Evolutionary conservation across 2,329 filamentous ascomycete genomes (phyloP).

Genomic region (Sphaerulina vaccinii): DNA sequence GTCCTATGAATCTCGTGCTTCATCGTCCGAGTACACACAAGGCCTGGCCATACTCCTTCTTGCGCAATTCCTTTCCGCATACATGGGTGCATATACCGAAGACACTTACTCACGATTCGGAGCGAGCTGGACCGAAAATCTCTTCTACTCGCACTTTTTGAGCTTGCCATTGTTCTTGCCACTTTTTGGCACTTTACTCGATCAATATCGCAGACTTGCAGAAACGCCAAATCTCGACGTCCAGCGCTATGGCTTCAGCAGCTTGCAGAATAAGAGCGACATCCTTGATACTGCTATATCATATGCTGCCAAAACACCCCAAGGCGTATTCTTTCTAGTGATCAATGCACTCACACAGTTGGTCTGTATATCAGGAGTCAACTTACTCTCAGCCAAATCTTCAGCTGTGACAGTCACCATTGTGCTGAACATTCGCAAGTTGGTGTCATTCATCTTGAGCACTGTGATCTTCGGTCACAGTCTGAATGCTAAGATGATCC

Average conservation of each 20-base stretch:
- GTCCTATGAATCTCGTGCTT: conserved; percentile 41
- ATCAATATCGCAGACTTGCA: conserved; percentile 64
- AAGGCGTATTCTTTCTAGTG: conserved; percentile 67
- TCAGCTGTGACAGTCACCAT: conserved; percentile 95
- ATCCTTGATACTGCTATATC: conserved; percentile 11
- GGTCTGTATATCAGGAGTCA: conserved; percentile 92
- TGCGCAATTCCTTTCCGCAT: conserved; percentile 84
- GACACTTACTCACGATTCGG: conserved; percentile 83
- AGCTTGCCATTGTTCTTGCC: conserved; percentile 75
- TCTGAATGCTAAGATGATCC: conserved; percentile 70
- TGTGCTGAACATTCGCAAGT: conserved; percentile 89
- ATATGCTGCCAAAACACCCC: conserved; percentile 49
- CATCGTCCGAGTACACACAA: conserved; percentile 55
- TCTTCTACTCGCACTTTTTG: conserved; percentile 85
- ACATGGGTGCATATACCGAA: conserved; percentile 94
- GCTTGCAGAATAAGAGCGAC: conserved; percentile 7
- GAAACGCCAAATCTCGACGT: conserved; percentile 51
- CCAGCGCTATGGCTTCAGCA: conserved; percentile 13
- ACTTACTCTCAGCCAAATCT: conserved; percentile 82
- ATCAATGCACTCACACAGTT: conserved; percentile 89
- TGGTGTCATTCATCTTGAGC: conserved; percentile 85
- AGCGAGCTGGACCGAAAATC: conserved; percentile 88
- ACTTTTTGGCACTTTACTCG: conserved; percentile 63
- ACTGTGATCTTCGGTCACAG: conserved; percentile 93
- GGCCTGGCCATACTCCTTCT: conserved; percentile 81